Evolutionary conservation across 139 green algal genomes (phyloP).

Genomic region (Pseudopediastrum boryanum): DNA sequence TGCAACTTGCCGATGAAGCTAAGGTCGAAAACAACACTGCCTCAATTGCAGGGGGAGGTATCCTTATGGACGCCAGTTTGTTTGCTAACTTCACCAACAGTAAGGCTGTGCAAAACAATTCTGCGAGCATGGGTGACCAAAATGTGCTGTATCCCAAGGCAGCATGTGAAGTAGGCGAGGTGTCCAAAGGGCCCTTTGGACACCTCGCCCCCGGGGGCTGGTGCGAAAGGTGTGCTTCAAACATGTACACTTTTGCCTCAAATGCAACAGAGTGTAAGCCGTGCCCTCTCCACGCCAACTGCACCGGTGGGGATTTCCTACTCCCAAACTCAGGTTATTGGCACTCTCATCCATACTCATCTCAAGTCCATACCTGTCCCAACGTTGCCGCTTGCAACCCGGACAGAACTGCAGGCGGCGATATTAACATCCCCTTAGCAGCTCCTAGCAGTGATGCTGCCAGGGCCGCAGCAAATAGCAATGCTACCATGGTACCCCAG

Average conservation of each 20-base stretch:
- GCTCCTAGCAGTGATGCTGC: neutral
- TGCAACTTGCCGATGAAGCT: neutral
- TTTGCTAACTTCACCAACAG: neutral
- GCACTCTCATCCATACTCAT: slow-evolving; percentile 2
- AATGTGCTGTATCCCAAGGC: neutral
- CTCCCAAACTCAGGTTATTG: neutral
- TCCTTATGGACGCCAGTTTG: neutral
- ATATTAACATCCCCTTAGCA: too few relatives aligned
- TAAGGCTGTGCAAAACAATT: neutral
- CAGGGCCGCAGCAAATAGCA: neutral
- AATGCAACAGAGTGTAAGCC: neutral
- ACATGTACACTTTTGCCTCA: slow-evolving; percentile 10
- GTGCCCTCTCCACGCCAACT: neutral
- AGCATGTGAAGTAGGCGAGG: neutral
- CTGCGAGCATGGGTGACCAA: neutral
- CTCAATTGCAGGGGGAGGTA: slow-evolving; percentile 1
- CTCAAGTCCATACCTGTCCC: slow-evolving; percentile 10
- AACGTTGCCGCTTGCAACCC: slow-evolving; percentile 1
- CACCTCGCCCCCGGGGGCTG: slow-evolving; percentile 17
- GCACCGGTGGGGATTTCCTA: neutral
- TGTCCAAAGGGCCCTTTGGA: neutral
- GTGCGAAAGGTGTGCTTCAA: neutral
- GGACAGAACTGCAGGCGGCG: neutral
- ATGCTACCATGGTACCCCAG: neutral
- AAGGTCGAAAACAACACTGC: neutral